Evolutionary conservation across 495 filamentous ascomycete genomes (phyloP), one percentile per base, ranked within the genome.

Genomic region (Xylaria grammica): DNA sequence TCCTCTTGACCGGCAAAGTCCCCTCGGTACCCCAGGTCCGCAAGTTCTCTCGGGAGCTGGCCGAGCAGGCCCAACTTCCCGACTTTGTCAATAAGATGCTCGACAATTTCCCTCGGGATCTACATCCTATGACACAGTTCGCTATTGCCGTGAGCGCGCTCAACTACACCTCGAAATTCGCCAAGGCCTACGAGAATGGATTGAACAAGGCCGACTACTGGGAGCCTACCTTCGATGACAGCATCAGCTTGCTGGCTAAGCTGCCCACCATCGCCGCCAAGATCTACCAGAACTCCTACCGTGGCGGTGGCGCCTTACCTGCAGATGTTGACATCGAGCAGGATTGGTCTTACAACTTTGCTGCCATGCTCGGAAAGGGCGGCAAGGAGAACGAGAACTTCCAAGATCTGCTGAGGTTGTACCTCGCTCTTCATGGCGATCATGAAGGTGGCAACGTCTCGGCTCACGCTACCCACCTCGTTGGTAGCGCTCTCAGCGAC

Each of bases 121-220:
- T 98, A 61, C 95, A 99, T 78, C 95, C 95, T 46, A 99, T 99
- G 95, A 97, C 95, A 26, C 95, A 99, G 77, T 91, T 99, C 67
- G 88, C 95, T 53, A 92, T 96, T 70, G 92, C 93, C 29, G 94
- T 98, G 30, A 95, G 93, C 20, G 90, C 95, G 9, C 86, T 99
- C 55, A 97, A 95, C 78, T 90, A 97, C 77, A 91, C 91, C 57
- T 96, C 91, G 66, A 85, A 88, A 66, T 99, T 99, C 71, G 95
- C 95, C 60, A 92, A 92, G 78, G 88, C 90, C 30, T 99, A 99
- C 76, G 95, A 92, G 76, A 79, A 90, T 64, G 95, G 95, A 27
- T 81, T 97, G 53, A 87, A 87, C 78, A 99, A 98, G 83, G 89
- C 90, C 46, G 91, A 97, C 68, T 98, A 98, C 85, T 99, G 95